Conservation (phyloP, 129 eudicot species). For the Deinandra increscens region DNA sequence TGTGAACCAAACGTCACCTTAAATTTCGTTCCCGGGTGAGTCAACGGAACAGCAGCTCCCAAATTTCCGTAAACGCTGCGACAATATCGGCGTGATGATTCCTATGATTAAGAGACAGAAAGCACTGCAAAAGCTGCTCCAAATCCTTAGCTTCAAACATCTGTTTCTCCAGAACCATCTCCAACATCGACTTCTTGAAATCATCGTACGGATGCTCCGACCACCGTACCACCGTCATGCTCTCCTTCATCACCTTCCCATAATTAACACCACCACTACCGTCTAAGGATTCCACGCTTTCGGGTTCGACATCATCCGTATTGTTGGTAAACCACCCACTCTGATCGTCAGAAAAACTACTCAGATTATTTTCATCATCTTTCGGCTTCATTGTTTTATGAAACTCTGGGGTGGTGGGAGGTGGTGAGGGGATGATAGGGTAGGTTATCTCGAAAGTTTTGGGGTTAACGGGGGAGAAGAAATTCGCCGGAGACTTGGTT, state of each 20-base stretch:
- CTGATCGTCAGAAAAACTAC: too few relatives aligned
- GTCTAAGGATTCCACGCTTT: too few relatives aligned
- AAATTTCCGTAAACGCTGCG: constrained; percentile 62
- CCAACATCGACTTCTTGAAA: constrained; percentile 80
- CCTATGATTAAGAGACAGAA: constrained; percentile 53
- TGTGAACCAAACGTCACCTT: too few relatives aligned
- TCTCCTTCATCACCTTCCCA: constrained; percentile 43
- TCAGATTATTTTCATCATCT: too few relatives aligned
- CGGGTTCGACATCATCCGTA: too few relatives aligned
- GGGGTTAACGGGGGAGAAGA: constrained; percentile 52
- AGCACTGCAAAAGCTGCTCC: constrained; percentile 65
- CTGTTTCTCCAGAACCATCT: constrained; percentile 67
- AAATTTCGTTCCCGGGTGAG: too few relatives aligned
- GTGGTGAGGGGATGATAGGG: constrained; percentile 49
- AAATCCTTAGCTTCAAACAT: constrained; percentile 60
- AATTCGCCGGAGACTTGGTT: constrained; percentile 5
- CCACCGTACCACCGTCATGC: constrained; percentile 56
- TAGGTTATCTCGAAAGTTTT: constrained; percentile 44
- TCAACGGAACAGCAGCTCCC: constrained; percentile 44
- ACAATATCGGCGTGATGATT: constrained; percentile 57
- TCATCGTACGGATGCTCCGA: constrained; percentile 67
- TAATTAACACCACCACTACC: too few relatives aligned
- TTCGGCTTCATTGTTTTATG: too few relatives aligned
- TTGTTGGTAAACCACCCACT: too few relatives aligned
- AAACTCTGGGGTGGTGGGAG: constrained; percentile 23